A percentile compares a stretch with the other conserved stretches of the same genome.
Conservation (phyloP, 1,284 basidiomycete species). For the Agroathelia rolfsii region DNA sequence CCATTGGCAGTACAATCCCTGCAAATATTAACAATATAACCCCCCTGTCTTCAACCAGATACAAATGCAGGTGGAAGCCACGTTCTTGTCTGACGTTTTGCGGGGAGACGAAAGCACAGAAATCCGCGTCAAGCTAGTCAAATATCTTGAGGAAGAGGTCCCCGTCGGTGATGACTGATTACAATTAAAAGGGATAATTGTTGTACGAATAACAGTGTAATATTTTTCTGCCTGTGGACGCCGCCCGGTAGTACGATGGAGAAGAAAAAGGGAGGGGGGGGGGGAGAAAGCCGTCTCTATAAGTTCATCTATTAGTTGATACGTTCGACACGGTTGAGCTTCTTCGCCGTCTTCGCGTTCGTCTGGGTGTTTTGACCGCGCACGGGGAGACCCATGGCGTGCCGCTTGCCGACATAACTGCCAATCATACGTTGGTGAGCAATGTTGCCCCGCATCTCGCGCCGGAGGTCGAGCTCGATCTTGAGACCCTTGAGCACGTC, state of each 20-base stretch:
- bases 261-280: too few relatives aligned
- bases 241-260: too few relatives aligned
- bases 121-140: constrained; percentile 82
- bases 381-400: constrained; percentile 83
- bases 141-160: constrained; percentile 92
- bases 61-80: constrained; percentile 91
- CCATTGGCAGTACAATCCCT: constrained; percentile 3
- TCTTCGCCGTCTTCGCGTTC: constrained; percentile 80
- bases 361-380: constrained; percentile 83
- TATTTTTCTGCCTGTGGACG: too few relatives aligned
- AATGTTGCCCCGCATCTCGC: constrained; percentile 80
- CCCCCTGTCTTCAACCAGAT: constrained; percentile 43
- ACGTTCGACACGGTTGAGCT: constrained; percentile 67
- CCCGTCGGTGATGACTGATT: constrained; percentile 70
- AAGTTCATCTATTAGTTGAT: too few relatives aligned
- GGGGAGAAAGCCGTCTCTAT: too few relatives aligned
- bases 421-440: constrained; percentile 86
- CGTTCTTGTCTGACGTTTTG: constrained; percentile 85
- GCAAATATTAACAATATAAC: constrained; percentile 8
- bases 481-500: constrained; percentile 66
- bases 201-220: too few relatives aligned
- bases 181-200: neutral
- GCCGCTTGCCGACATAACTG: constrained; percentile 77
- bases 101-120: constrained; percentile 93
- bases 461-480: constrained; percentile 75